These are phyloP conservation scores for Dendrobium officinale DNA, from an alignment of 106 monocot genomes.

Conservation along the genomic window DNA sequence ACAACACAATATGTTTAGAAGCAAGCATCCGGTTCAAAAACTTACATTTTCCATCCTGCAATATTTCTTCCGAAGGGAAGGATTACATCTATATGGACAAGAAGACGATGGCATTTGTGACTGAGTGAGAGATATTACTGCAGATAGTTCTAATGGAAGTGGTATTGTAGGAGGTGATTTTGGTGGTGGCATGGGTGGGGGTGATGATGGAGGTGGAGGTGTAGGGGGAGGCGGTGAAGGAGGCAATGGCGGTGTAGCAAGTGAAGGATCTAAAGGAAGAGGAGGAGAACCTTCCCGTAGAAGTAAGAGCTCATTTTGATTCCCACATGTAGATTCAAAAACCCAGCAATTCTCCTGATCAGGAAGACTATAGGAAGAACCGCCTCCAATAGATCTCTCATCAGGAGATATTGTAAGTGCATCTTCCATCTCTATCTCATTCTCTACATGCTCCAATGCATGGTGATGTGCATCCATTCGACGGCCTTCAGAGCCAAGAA, in stretches of 20 bases:
- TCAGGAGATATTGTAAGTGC: slow-evolving; percentile 32
- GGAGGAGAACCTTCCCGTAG: slow-evolving; percentile 46
- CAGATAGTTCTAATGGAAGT: neutral
- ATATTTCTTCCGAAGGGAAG: slow-evolving; percentile 40
- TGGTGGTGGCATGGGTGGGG: slow-evolving; percentile 27
- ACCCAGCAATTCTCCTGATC: slow-evolving; percentile 7
- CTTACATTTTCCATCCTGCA: slow-evolving; percentile 53
- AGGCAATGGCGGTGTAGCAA: slow-evolving; percentile 31
- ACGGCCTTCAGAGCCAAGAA: slow-evolving; percentile 2
- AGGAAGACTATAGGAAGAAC: slow-evolving; percentile 8
- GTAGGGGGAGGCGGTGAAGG: slow-evolving; percentile 21
- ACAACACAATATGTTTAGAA: neutral
- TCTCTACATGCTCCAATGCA: slow-evolving; percentile 45
- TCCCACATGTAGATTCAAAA: slow-evolving; percentile 7
- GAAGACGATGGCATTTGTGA: slow-evolving; percentile 18
- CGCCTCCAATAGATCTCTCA: slow-evolving; percentile 14
- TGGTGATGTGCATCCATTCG: slow-evolving; percentile 28
- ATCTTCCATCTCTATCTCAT: slow-evolving; percentile 81
- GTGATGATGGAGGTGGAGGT: slow-evolving; percentile 22
- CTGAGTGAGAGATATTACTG: slow-evolving; percentile 16
- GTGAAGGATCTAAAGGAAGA: slow-evolving; percentile 42
- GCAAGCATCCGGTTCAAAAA: neutral
- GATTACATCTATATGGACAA: slow-evolving; percentile 10
- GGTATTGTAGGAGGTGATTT: slow-evolving; percentile 12
- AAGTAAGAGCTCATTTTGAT: slow-evolving; percentile 36